Base-by-base conservation (phyloP, 2,329 filamentous ascomycete species). In the Neodidymelliopsis sp. region DNA sequence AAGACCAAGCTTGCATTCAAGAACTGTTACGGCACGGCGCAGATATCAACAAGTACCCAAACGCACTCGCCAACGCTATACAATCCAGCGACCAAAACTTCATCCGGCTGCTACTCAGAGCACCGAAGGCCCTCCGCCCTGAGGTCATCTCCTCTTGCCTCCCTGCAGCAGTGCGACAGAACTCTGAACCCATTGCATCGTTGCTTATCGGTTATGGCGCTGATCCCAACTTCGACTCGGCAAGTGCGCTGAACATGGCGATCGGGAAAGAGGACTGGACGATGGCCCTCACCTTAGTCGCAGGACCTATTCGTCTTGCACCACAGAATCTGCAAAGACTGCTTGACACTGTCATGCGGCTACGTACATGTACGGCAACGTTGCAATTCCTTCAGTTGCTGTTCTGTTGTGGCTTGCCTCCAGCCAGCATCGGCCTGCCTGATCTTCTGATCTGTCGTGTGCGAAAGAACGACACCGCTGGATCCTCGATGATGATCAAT, bases 1-100 rank as follows among this genome's bases (percentile, higher is more conserved):
- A 70, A 30, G 67, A 72, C 29, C 59, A 69, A 37, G 50, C 63
- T 18, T 70, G 69, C 39, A 59, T 69, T 9, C 59, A 65, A 43
- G 67, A 70, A 36, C 49, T 72, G 9, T 48, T 72, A n/a, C 62
- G 69, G 4, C 63, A 71, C 42, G 70, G 69, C 6, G 67, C 67
- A 18, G 64, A 72, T 33, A 54, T 67, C 4, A 69, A 66, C 55
- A 64, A 57, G 25, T 66, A 61, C 25, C 67, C 67, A 9, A 69
- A 63, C 40, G 52, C 64, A 6, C 56, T 72, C 20, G 63, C 64
- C 7, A 62, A 65, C 41, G 66, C 65, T 6, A 63, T 72, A 16
- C 52, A 66, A 16, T 63, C 67, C 2, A 64, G 64, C 20, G 64
- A 72, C 36, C 58, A 62, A 30, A 62, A 66, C 36, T 62, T 65